Conservation (phyloP, 352 stramenopile genomes). For the Salisapilia sapeloensis region DNA sequence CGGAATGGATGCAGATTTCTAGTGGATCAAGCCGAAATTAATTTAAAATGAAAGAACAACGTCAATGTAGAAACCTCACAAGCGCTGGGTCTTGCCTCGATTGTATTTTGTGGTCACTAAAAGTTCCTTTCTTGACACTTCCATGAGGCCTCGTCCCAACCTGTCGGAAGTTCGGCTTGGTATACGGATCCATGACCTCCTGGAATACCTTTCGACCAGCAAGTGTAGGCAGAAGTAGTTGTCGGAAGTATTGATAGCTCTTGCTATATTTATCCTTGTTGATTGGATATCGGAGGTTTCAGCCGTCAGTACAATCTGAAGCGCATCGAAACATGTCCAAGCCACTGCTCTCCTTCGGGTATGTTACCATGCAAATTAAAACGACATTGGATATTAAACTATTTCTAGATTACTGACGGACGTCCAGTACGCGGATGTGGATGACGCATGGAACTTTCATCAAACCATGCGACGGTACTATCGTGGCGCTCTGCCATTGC, state of each 20-base stretch:
- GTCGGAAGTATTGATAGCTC: too few relatives aligned
- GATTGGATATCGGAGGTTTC: neutral
- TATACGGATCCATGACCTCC: too few relatives aligned
- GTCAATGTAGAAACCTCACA: too few relatives aligned
- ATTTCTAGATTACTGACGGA: constrained; percentile 36
- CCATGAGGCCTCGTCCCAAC: constrained; percentile 26
- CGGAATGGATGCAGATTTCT: constrained; percentile 54
- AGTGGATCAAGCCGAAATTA: too few relatives aligned
- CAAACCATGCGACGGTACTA: constrained; percentile 50
- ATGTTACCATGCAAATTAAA: constrained; percentile 1
- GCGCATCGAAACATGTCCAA: neutral
- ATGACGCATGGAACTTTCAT: constrained; percentile 67
- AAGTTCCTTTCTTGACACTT: constrained; percentile 6
- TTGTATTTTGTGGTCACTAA: too few relatives aligned
- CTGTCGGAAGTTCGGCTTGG: constrained; percentile 40
- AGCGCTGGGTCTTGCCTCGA: too few relatives aligned
- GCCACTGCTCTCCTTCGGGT: constrained; percentile 42
- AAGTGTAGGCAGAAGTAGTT: too few relatives aligned
- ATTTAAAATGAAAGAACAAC: too few relatives aligned
- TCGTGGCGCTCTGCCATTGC: constrained; percentile 32
- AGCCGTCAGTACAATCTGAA: constrained; percentile 1
- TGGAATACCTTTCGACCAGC: too few relatives aligned
- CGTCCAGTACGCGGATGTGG: constrained; percentile 70
- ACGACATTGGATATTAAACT: neutral
- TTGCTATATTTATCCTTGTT: too few relatives aligned